Evolutionary conservation across 2,329 filamentous ascomycete species (phyloP).

Genomic region (Colletotrichum sp.): DNA sequence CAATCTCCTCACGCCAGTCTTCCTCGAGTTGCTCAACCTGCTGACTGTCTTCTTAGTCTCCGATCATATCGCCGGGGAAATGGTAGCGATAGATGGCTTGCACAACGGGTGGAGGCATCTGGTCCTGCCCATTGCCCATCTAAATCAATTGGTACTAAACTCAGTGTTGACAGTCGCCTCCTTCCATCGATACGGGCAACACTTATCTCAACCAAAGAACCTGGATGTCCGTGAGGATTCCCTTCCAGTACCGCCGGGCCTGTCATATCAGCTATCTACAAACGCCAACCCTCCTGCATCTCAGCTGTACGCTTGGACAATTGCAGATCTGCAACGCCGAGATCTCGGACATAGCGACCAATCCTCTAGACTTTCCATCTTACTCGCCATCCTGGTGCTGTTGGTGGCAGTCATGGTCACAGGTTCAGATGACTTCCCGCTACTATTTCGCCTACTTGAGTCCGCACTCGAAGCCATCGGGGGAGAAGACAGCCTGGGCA

Average conservation of each 20-base stretch:
- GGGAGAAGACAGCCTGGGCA: constrained; percentile 21
- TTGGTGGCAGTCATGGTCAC: constrained; percentile 28
- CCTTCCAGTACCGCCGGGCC: neutral
- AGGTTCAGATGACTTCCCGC: constrained; percentile 29
- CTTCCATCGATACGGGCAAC: neutral
- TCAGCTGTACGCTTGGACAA: neutral
- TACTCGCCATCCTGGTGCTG: constrained; percentile 26
- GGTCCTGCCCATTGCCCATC: constrained; percentile 23
- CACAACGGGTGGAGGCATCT: constrained; percentile 26
- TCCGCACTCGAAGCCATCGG: constrained; percentile 30
- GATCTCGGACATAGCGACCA: neutral
- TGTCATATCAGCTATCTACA: neutral
- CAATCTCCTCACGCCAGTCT: neutral
- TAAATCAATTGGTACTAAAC: constrained; percentile 13
- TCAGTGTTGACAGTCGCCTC: constrained; percentile 15
- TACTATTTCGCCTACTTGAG: constrained; percentile 27
- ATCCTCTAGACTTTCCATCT: neutral
- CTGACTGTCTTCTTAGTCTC: constrained; percentile 16
- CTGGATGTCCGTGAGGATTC: neutral
- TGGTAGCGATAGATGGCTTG: constrained; percentile 26
- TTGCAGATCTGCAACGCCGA: neutral
- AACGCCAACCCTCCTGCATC: neutral
- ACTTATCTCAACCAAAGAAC: neutral
- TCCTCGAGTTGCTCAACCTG: neutral
- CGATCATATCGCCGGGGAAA: constrained; percentile 23